Percentiles rank a stretch among this genome's conserved stretches.
These are phyloP conservation scores for Diaporthe humulicola DNA, from an alignment of 2,329 filamentous ascomycete genomes.

Conservation along the genomic window DNA sequence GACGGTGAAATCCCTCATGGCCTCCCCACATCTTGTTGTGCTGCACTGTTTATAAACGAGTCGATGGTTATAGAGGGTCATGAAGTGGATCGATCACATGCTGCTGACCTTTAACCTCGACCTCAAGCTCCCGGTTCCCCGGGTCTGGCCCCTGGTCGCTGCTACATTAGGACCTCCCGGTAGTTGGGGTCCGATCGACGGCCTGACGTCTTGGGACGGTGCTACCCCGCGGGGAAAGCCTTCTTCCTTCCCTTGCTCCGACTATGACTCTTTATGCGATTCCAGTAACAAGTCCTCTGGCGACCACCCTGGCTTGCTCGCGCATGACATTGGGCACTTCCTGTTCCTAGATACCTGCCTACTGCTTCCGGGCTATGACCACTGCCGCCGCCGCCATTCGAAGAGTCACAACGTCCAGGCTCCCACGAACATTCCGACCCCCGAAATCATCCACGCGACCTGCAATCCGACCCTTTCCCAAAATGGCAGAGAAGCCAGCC, in stretches of 20 bases:
- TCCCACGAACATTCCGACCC: not conserved
- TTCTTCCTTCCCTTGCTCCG: not conserved
- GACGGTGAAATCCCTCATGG: not conserved
- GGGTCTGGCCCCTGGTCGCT: constrained; percentile 5
- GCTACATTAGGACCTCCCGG: constrained; percentile 12
- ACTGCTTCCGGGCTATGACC: constrained; percentile 6
- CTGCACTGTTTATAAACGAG: too few species aligned
- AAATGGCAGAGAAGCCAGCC: constrained; percentile 35
- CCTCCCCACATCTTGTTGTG: not conserved
- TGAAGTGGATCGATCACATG: not conserved
- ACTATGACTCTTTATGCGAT: not conserved
- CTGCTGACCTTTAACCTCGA: not conserved
- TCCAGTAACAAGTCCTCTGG: not conserved
- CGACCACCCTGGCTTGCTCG: too few species aligned
- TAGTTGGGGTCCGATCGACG: constrained; percentile 28
- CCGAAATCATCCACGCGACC: not conserved
- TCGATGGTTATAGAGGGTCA: not conserved
- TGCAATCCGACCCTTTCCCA: not conserved
- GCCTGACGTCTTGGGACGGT: constrained; percentile 21
- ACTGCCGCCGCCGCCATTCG: not conserved
- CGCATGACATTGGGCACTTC: not conserved
- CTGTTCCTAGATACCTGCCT: too few species aligned
- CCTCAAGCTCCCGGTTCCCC: not conserved
- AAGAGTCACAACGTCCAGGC: not conserved
- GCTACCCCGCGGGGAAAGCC: constrained; percentile 28